phyloP scores from a whole-genome alignment of 805 yeast genomes.

The Saccharomycopsis lassenensis region DNA sequence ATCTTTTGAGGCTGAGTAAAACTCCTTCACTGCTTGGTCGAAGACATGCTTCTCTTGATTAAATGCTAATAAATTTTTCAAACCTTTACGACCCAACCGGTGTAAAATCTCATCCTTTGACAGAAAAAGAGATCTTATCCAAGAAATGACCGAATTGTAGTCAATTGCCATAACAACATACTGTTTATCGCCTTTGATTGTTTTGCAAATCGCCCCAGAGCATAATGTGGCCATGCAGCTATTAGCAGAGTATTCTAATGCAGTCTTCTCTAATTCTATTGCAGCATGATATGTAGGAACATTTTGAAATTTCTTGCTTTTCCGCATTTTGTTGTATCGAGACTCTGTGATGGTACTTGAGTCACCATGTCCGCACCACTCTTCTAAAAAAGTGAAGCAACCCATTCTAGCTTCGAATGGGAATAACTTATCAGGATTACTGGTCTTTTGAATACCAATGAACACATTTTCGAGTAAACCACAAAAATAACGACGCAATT shows the following conservation, averaged over 20 bases:
- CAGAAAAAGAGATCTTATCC: slow-evolving; percentile 67
- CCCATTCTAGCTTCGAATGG: slow-evolving; percentile 80
- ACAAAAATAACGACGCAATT: slow-evolving; percentile 72
- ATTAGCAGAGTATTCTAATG: slow-evolving; percentile 62
- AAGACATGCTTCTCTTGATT: slow-evolving; percentile 48
- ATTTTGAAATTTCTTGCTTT: slow-evolving; percentile 25
- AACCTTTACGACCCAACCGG: slow-evolving; percentile 57
- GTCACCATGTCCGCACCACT: slow-evolving; percentile 92
- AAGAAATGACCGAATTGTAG: slow-evolving; percentile 50
- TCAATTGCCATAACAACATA: slow-evolving; percentile 57
- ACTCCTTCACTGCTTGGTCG: slow-evolving; percentile 51
- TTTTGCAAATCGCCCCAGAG: slow-evolving; percentile 55
- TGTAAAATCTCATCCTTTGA: slow-evolving; percentile 39
- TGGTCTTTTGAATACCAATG: slow-evolving; percentile 36
- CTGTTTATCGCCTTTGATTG: slow-evolving; percentile 35
- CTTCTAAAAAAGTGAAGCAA: slow-evolving; percentile 72
- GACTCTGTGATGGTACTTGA: slow-evolving; percentile 48
- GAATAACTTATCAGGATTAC: slow-evolving; percentile 46
- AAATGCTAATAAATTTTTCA: slow-evolving; percentile 48
- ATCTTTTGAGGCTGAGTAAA: slow-evolving; percentile 31
- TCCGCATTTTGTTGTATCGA: slow-evolving; percentile 50
- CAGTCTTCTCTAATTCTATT: slow-evolving; percentile 28
- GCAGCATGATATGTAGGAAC: slow-evolving; percentile 23
- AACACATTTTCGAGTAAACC: slow-evolving; percentile 71
- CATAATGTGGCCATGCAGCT: slow-evolving; percentile 80